phyloP scores from a whole-genome alignment of 2,329 filamentous ascomycete genomes.

The Didymella lethalis region DNA sequence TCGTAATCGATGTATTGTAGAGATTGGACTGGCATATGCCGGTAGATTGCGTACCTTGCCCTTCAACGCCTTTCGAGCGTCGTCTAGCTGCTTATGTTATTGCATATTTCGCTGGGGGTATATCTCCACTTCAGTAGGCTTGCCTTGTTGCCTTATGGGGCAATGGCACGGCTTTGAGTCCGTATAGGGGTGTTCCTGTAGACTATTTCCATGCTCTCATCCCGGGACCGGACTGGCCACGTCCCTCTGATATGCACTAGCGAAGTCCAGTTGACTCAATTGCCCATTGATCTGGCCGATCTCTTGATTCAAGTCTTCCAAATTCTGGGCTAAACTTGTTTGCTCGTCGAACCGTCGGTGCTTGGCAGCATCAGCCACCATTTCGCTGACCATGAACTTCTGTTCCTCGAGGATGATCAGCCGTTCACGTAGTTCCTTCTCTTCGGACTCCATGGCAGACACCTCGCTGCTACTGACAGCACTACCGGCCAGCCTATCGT shows the following conservation, averaged over 20 bases:
- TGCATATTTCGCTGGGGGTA: not conserved
- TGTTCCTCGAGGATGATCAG: constrained; percentile 90
- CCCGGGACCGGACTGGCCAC: constrained; percentile 26
- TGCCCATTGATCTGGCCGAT: constrained; percentile 73
- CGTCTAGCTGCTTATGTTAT: not conserved
- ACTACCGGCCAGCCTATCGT: constrained; percentile 61
- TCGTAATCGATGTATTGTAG: not conserved
- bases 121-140: not conserved
- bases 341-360: constrained; percentile 87
- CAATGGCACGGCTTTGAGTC: not conserved
- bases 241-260: constrained; percentile 56
- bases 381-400: constrained; percentile 84
- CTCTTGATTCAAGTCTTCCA: constrained; percentile 82
- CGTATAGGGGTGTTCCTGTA: not conserved
- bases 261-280: constrained; percentile 72
- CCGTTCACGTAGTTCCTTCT: constrained; percentile 80
- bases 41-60: not conserved
- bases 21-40: not conserved
- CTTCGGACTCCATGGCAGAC: constrained; percentile 78
- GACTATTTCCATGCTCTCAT: not conserved
- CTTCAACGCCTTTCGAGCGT: too few relatives aligned
- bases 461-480: constrained; percentile 65
- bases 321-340: constrained; percentile 76
- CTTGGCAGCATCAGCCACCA: constrained; percentile 79
- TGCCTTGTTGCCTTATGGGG: not conserved